Conservation (phyloP, 1,284 basidiomycete genomes). For the Thelephora terrestris region DNA sequence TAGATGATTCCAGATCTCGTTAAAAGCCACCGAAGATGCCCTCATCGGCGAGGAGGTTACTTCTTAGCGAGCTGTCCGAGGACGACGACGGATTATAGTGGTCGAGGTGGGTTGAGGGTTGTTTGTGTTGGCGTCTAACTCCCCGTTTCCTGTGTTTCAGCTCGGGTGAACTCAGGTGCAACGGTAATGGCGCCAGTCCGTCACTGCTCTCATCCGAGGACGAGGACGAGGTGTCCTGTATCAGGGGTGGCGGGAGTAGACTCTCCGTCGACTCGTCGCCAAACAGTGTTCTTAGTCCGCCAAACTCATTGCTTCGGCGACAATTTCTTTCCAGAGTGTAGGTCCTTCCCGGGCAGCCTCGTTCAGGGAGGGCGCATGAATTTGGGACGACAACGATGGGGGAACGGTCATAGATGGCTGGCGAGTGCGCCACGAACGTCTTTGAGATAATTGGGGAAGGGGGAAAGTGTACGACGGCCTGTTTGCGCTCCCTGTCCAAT, state of each 20-base stretch:
- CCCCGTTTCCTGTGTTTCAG: slow-evolving; percentile 11
- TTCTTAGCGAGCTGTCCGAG: slow-evolving; percentile 12
- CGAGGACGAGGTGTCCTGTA: slow-evolving; percentile 47
- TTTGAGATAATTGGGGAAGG: slow-evolving; percentile 45
- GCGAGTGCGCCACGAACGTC: slow-evolving; percentile 46
- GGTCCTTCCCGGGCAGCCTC: slow-evolving; percentile 59
- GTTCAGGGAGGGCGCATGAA: slow-evolving; percentile 55
- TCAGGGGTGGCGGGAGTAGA: slow-evolving; percentile 34
- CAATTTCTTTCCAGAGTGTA: slow-evolving; percentile 33
- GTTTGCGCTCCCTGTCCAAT: slow-evolving; percentile 12
- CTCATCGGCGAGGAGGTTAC: slow-evolving; percentile 18
- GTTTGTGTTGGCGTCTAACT: slow-evolving; percentile 15
- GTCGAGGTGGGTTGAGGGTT: slow-evolving; percentile 8
- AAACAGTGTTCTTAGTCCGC: not conserved
- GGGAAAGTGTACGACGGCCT: slow-evolving; percentile 39
- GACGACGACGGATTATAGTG: slow-evolving; percentile 8
- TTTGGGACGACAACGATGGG: slow-evolving; percentile 60
- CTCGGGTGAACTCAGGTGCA: slow-evolving; percentile 1
- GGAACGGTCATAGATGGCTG: slow-evolving; percentile 55
- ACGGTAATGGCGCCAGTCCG: slow-evolving; percentile 25
- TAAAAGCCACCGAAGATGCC: slow-evolving; percentile 29
- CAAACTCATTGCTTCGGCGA: slow-evolving; percentile 10
- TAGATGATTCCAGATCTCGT: slow-evolving; percentile 1
- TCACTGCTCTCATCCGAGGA: slow-evolving; percentile 41
- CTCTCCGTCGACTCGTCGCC: slow-evolving; percentile 13